phyloP scores from a whole-genome alignment of 2,329 filamentous ascomycete species.

The Aspergillus aculeatinus region DNA sequence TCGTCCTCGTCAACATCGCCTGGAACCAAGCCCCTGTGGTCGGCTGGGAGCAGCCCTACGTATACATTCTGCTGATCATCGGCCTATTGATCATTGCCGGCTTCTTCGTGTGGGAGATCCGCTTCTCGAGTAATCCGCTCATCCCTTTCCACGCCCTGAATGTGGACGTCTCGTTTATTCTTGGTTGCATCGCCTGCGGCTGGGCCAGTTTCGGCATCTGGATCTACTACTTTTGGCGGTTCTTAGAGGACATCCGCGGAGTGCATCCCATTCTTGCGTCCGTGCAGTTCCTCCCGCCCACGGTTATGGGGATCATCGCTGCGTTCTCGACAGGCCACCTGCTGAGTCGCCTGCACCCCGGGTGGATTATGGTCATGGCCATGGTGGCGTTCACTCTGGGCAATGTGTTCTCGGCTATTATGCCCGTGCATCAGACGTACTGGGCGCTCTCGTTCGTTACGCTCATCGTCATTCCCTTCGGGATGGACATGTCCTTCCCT shows the following conservation, averaged over 20 bases:
- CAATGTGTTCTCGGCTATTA: constrained; percentile 42
- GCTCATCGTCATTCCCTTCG: constrained; percentile 59
- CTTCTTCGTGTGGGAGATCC: constrained; percentile 56
- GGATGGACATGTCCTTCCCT: constrained; percentile 68
- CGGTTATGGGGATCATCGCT: constrained; percentile 31
- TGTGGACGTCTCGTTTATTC: constrained; percentile 33
- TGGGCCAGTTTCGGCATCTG: constrained; percentile 45
- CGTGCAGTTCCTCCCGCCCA: constrained; percentile 32
- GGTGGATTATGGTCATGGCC: constrained; percentile 24
- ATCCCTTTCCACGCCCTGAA: constrained; percentile 52
- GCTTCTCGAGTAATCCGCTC: constrained; percentile 51
- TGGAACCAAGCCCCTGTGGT: constrained; percentile 65
- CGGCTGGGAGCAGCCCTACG: constrained; percentile 58
- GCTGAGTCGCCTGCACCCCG: constrained; percentile 24
- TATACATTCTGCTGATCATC: constrained; percentile 58
- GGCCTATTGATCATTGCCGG: constrained; percentile 54
- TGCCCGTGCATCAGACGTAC: constrained; percentile 59
- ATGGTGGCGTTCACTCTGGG: constrained; percentile 45
- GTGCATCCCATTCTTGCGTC: constrained; percentile 28
- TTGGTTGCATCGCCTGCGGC: constrained; percentile 42
- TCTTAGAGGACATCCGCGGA: constrained; percentile 26
- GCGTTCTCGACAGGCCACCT: constrained; percentile 29
- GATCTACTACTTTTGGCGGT: constrained; percentile 43
- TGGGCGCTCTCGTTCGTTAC: constrained; percentile 64
- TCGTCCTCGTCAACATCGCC: constrained; percentile 65